Base-by-base conservation (phyloP, 495 filamentous ascomycete species). In the Penicillium lagena region DNA sequence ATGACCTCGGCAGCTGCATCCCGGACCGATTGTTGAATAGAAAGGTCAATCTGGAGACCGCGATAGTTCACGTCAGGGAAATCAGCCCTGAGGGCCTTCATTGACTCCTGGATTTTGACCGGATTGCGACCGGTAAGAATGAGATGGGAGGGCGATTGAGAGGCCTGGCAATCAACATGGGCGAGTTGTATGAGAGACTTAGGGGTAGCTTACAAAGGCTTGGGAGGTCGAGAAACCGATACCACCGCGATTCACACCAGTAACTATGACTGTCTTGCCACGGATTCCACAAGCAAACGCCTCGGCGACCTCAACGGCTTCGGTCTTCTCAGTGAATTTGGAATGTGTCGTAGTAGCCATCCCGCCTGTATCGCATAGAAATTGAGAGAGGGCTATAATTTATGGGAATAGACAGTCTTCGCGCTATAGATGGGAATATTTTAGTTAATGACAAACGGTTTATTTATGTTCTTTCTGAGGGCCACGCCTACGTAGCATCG, bases 201-300 rank as follows among this genome's bases (percentile, higher is more conserved):
- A 13, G 13, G 42, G 7, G 27, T 13, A 7, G 52, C 66, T 50
- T 60, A 71, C 69, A 47, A 73, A 72, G 9, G 68, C 63, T 39
- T 70, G 56, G 14, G 55, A 47, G 15, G 71, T 66, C 6, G 65
- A 31, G 47, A 63, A 73, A 4, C 68, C 69, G 39, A 73, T 64
- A n/a, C 67, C 67, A 7, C 35, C 45, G 13, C 39, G 57, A 33
- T 72, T 72, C 5, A 63, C 63, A 22, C 71, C 70, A 1, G 71
- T 75, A 9, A 75, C 56, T 1, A 75, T 30, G 28, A 73, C 42
- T 0, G 68, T 71, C 53, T 62, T 71, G 10, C 62, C 66, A 13
- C 40, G 47, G 51, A 74, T 59, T 7, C 41, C 35, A 7, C 52
- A 50, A 7, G 56, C 46, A 43, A 72, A 74, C 12, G 56, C 52